These are phyloP conservation scores for Magnusiomyces magnusii DNA, from an alignment of 1,139 yeast species.

Conservation along the genomic window DNA sequence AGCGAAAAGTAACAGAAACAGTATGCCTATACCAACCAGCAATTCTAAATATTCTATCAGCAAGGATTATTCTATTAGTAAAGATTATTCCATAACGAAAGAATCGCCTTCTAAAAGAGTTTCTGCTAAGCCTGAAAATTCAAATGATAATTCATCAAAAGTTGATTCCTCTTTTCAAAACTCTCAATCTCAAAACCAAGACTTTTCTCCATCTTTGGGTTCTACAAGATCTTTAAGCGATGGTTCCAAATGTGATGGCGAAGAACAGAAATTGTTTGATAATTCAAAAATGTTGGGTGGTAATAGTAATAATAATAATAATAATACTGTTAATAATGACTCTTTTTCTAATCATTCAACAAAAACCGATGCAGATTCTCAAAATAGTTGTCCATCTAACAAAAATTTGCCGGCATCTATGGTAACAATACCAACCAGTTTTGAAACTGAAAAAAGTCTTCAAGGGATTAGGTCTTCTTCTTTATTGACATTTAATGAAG, in stretches of 20 bases:
- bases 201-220: background rate
- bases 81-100: background rate
- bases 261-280: background rate
- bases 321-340: no score
- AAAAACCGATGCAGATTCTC: no score
- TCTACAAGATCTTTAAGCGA: background rate
- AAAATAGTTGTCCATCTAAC: no score
- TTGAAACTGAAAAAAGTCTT: background rate
- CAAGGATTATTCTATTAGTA: background rate
- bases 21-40: background rate
- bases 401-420: no score
- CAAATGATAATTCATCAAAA: background rate
- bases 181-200: background rate
- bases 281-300: background rate
- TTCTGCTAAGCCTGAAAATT: no score
- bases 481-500: background rate
- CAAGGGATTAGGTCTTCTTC: background rate
- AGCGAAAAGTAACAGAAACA: background rate
- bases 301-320: no score
- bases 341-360: no score
- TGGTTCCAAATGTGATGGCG: background rate
- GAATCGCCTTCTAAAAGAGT: background rate
- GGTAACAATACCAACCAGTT: no score
- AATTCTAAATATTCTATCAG: background rate
- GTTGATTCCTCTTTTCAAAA: background rate